A percentile compares a stretch with the other conserved stretches of the same genome.
Conservation (phyloP, 257 asterid genomes). For the Scutellaria minor region DNA sequence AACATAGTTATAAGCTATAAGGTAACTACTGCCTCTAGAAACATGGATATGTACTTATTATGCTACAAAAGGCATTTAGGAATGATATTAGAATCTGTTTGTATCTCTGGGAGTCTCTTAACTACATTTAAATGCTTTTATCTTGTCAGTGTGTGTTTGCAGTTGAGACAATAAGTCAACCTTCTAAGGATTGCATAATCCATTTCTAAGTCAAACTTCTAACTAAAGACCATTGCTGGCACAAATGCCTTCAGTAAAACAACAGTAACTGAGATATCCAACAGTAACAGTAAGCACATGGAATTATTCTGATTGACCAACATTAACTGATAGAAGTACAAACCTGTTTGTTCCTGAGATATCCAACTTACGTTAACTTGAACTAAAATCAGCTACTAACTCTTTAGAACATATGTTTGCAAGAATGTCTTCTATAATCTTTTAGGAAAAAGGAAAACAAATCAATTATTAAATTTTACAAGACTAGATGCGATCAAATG, state of each 20-base stretch:
- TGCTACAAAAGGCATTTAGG: too few species aligned
- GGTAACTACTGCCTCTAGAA: too few species aligned
- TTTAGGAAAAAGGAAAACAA: background rate
- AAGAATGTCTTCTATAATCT: background rate
- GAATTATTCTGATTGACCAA: background rate
- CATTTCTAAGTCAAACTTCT: background rate
- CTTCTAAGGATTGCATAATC: background rate
- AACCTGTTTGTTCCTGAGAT: background rate
- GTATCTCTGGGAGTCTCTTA: too few species aligned
- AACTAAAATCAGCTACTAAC: background rate
- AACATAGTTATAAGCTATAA: too few species aligned
- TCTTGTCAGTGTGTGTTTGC: background rate
- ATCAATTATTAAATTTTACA: background rate
- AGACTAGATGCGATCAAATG: background rate
- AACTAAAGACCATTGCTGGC: background rate
- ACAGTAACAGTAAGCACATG: conserved; percentile 12
- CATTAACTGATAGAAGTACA: background rate
- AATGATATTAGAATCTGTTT: too few species aligned
- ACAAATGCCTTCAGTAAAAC: background rate
- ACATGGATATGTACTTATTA: too few species aligned
- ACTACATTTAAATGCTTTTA: too few species aligned
- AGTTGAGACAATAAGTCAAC: background rate
- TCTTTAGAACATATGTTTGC: background rate
- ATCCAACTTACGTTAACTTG: background rate
- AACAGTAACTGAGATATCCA: background rate